Base-by-base conservation (phyloP, 305 asterid species). In the Fraxinus baroniana region DNA sequence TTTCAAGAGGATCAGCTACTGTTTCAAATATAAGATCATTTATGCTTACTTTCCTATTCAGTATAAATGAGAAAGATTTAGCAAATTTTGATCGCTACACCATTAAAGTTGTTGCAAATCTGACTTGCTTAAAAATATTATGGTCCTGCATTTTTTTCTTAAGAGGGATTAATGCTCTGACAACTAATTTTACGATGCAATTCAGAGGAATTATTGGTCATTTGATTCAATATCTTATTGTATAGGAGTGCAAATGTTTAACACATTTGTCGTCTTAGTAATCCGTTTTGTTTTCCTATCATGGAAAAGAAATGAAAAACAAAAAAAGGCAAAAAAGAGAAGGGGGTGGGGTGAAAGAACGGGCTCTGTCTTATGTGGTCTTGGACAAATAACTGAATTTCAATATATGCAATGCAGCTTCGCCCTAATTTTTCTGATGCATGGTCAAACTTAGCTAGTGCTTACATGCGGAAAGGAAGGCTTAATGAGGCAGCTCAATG, bases 361-460 rank as follows among this genome's bases (percentile, higher is more conserved):
- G 44, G 64, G 20, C 60, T 66, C 64, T 62, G 46, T 79, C 74
- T 62, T 78, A 57, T 78, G 55, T 10, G 66, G 28, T 76, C 64
- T 28, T 78, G 41, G 80, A 76, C 62, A 39, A 80, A 3, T 84
- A 82, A 88, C 36, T 24, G 64, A 20, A 79, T 85, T 80, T 78
- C 74, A 79, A 72, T 18, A 46, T 83, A 71, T 70, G 57, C 75
- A 30, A 46, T 87, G 89, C 97, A 93, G 98, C 94, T 94, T 72
- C 98, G 98, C 33, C 97, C 98, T 76, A 94, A 90, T 89, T 94
- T 94, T 87, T 94, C 98, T 85, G 97, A 94, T 87, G 97, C 95
- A 57, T 94, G 98, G 98, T 94, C 98, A 76, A 94, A 94, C 89
- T 84, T 93, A 89, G 97, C 97, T 79, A 90, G 97, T 89, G 98